These are phyloP conservation scores for Prunus mume DNA, from an alignment of 306 rosid genomes.

Conservation along the genomic window DNA sequence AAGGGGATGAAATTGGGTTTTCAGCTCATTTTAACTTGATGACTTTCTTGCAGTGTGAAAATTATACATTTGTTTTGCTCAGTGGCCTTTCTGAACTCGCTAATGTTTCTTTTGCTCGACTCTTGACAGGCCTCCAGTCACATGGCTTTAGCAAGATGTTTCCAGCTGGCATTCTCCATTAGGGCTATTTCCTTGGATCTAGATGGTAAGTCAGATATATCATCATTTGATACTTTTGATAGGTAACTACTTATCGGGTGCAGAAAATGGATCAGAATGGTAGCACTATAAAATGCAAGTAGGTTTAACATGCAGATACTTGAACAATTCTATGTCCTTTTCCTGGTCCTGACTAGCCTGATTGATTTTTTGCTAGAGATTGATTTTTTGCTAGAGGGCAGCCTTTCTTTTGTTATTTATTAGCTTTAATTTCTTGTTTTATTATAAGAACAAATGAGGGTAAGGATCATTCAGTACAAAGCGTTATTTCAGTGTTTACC, in stretches of 20 bases:
- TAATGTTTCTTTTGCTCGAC: slow-evolving; percentile 30
- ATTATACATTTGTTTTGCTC: neutral
- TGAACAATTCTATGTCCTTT: neutral
- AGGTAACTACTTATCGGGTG: neutral
- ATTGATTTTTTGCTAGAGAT: neutral
- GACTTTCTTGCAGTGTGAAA: neutral
- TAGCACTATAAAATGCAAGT: neutral
- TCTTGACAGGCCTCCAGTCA: slow-evolving; percentile 65
- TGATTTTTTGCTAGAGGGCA: neutral
- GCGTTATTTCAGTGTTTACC: neutral
- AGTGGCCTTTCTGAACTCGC: neutral
- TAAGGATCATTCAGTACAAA: neutral
- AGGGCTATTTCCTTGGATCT: slow-evolving; percentile 56
- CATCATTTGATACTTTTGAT: neutral
- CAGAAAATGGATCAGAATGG: slow-evolving; percentile 1
- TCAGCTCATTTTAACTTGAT: slow-evolving; percentile 3
- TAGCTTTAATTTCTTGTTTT: neutral
- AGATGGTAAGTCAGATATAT: slow-evolving; percentile 51
- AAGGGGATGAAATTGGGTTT: neutral
- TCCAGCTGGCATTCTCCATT: slow-evolving; percentile 91
- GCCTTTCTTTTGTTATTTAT: neutral
- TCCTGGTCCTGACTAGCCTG: neutral
- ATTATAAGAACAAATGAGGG: neutral
- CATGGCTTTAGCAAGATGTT: slow-evolving; percentile 75
- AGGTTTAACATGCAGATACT: neutral